Evolutionary conservation across 257 asterid genomes (phyloP).

Genomic region (Solanum dulcamara): DNA sequence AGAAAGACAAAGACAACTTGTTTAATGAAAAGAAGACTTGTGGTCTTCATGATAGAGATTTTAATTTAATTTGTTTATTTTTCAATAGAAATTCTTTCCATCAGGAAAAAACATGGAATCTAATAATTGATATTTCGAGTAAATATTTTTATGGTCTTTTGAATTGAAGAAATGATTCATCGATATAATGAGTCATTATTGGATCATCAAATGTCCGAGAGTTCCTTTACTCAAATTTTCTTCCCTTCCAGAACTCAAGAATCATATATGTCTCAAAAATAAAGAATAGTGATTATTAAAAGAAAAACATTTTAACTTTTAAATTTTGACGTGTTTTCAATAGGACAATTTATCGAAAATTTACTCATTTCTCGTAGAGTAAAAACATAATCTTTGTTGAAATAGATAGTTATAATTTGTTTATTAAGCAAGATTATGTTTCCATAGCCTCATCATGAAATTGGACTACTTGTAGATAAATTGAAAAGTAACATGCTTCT

Average conservation of each 20-base stretch:
- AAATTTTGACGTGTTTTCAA: not conserved
- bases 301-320: no score
- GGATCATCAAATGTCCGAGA: rapidly evolving
- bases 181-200: not conserved
- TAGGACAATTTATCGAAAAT: not conserved
- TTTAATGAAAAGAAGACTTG: not conserved
- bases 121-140: not conserved
- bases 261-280: not conserved
- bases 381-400: not conserved
- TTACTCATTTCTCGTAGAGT: not conserved
- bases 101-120: not conserved
- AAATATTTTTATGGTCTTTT: not conserved
- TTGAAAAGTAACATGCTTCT: not conserved
- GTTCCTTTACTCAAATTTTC: not conserved
- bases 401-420: not conserved
- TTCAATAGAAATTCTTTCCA: not conserved
- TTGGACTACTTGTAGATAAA: not conserved
- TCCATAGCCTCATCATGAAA: not conserved
- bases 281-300: no score
- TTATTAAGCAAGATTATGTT: not conserved
- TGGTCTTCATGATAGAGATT: not conserved
- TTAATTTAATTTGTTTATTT: not conserved
- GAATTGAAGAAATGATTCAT: not conserved
- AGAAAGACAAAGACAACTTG: not conserved
- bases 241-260: not conserved